Conservation (phyloP, 495 filamentous ascomycete species). For the Lindgomyces ingoldianus region DNA sequence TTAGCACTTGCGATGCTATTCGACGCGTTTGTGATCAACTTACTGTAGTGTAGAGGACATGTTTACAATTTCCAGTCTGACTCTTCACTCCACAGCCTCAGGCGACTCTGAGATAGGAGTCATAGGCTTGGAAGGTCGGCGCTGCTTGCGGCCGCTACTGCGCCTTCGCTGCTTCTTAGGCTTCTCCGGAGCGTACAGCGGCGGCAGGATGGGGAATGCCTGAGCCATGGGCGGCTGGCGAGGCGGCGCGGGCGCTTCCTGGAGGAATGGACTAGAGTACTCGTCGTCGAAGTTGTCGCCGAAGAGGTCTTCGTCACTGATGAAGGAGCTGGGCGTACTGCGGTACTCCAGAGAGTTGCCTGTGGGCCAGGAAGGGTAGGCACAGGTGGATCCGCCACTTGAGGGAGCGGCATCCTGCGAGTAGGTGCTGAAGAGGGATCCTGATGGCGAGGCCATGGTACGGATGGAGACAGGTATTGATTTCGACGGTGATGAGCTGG, state of each 20-base stretch:
- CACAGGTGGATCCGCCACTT: constrained; percentile 31
- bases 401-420: constrained; percentile 23
- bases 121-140: constrained; percentile 41
- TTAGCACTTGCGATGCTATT: constrained; percentile 17
- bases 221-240: constrained; percentile 37
- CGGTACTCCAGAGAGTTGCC: constrained; percentile 35
- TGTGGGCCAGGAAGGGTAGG: constrained; percentile 42
- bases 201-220: constrained; percentile 40
- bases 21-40: constrained; percentile 34
- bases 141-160: constrained; percentile 37
- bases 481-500: constrained; percentile 34
- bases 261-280: constrained; percentile 30
- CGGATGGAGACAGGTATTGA: constrained; percentile 37
- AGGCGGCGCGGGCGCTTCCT: constrained; percentile 44
- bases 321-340: constrained; percentile 39
- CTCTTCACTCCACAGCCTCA: constrained; percentile 36
- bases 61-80: background rate
- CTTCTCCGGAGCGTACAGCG: constrained; percentile 42
- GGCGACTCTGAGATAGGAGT: constrained; percentile 38
- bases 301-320: constrained; percentile 48
- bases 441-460: constrained; percentile 28
- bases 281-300: constrained; percentile 37
- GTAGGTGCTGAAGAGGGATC: constrained; percentile 32
- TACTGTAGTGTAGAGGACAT: constrained; percentile 21
- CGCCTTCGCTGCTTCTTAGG: constrained; percentile 40